phyloP scores from a whole-genome alignment of 306 rosid species.

The Cicer arietinum region DNA sequence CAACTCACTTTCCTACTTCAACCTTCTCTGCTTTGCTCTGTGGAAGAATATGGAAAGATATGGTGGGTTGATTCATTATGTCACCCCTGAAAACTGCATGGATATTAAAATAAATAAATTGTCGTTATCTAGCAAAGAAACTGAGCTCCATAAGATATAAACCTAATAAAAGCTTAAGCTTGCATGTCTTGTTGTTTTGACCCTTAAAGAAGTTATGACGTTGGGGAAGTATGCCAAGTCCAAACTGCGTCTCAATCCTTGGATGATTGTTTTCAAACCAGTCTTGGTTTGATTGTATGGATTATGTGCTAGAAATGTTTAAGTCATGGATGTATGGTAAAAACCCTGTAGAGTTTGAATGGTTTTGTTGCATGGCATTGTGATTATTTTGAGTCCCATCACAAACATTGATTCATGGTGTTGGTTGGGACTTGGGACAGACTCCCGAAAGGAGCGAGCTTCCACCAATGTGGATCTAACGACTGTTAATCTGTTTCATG shows the following conservation, averaged over 20 bases:
- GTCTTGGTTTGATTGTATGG: conserved; percentile 2
- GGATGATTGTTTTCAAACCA: neutral
- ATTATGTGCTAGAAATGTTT: neutral
- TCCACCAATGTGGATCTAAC: neutral
- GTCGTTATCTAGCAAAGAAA: too few relatives aligned
- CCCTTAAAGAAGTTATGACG: neutral
- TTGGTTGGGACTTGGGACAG: neutral
- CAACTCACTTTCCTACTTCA: too few relatives aligned
- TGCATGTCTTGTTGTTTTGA: neutral
- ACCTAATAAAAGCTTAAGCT: neutral
- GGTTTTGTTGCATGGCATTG: neutral
- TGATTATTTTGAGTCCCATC: neutral
- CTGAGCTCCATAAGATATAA: neutral
- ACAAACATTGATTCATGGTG: neutral
- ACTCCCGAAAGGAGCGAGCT: neutral
- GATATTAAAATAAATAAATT: too few relatives aligned
- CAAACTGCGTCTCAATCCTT: neutral
- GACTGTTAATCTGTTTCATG: too few relatives aligned
- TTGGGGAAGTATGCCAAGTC: neutral
- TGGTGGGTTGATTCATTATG: too few relatives aligned
- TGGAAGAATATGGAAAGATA: too few relatives aligned
- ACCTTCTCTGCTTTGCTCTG: too few relatives aligned
- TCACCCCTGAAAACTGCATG: too few relatives aligned
- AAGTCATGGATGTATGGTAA: neutral
- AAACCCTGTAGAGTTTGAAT: neutral